phyloP scores from a whole-genome alignment of 1,139 yeast genomes.

The Kodamaea arcana region DNA sequence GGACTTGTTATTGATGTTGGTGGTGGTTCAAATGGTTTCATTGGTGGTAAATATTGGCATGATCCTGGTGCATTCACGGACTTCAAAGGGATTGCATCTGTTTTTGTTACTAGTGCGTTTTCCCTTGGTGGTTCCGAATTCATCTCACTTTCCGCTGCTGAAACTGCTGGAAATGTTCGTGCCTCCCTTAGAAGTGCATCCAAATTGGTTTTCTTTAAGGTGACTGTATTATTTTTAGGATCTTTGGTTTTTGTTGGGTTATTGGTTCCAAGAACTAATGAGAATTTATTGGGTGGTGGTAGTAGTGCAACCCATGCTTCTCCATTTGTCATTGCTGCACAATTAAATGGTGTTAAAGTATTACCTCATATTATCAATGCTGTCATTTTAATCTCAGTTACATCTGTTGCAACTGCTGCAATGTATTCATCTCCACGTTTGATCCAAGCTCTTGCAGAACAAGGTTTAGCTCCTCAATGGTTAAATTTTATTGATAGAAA shows the following conservation, averaged over 20 bases:
- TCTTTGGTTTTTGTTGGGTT: conserved; percentile 21
- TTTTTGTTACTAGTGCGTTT: conserved; percentile 37
- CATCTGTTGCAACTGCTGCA: conserved; percentile 27
- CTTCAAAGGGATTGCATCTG: conserved; percentile 40
- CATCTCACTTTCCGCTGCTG: conserved; percentile 22
- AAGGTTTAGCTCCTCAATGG: conserved; percentile 23
- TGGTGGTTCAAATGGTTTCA: conserved; percentile 19
- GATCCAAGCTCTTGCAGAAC: conserved; percentile 21
- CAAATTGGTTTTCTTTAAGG: conserved; percentile 20
- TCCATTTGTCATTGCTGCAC: conserved; percentile 24
- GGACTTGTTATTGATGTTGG: conserved; percentile 29
- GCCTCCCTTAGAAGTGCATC: conserved; percentile 20
- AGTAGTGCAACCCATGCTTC: conserved; percentile 19
- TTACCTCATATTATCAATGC: conserved; percentile 24
- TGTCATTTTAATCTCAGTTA: conserved; percentile 23
- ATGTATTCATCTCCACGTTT: conserved; percentile 25
- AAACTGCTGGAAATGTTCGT: conserved; percentile 20
- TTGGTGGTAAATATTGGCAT: conserved; percentile 31
- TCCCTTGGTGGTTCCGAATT: conserved; percentile 34
- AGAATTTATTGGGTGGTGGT: conserved; percentile 17
- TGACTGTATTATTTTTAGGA: conserved; percentile 22
- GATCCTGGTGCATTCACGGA: conserved; percentile 27
- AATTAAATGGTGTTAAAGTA: conserved; percentile 20
- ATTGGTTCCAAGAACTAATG: conserved; percentile 19
- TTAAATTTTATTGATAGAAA: conserved; percentile 20